A percentile compares a stretch with the other conserved stretches of the same genome.
These are phyloP conservation scores for Taxillus chinensis DNA, from an alignment of 164 flowering plant species.

Conservation along the genomic window DNA sequence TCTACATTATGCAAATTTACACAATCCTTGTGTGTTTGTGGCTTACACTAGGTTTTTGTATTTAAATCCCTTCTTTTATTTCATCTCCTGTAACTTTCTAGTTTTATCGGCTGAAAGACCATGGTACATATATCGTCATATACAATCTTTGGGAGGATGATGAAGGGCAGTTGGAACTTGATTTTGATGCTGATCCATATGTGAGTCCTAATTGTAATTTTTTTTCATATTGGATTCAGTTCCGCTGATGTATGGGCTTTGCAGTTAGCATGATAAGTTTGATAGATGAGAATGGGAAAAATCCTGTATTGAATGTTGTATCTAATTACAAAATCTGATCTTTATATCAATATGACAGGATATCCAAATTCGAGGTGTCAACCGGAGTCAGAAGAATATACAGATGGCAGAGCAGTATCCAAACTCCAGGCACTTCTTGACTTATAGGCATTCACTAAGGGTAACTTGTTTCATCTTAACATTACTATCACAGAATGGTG, in stretches of 20 bases:
- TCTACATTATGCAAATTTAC: too few species aligned
- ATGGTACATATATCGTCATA: slow-evolving; percentile 79
- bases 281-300: not conserved
- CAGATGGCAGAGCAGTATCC: slow-evolving; percentile 67
- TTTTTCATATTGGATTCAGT: too few species aligned
- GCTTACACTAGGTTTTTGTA: not conserved
- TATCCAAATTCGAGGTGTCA: slow-evolving; percentile 91
- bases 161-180: slow-evolving; percentile 71
- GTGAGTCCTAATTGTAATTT: slow-evolving; percentile 23
- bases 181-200: slow-evolving; percentile 59
- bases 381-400: slow-evolving; percentile 81
- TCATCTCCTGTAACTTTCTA: slow-evolving; percentile 14
- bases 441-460: slow-evolving; percentile 92
- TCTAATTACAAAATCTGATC: not conserved
- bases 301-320: not conserved
- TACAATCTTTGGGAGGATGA: slow-evolving; percentile 98
- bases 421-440: slow-evolving; percentile 79
- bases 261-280: not conserved
- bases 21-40: too few species aligned
- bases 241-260: not conserved
- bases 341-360: slow-evolving; percentile 38
- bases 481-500: too few species aligned
- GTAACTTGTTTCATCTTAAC: slow-evolving; percentile 21
- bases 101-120: slow-evolving; percentile 58
- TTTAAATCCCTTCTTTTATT: not conserved